Evolutionary conservation across 208 protist species (phyloP), one percentile per base, ranked within the genome.

Genomic region (Balamuthia mandrillaris): DNA sequence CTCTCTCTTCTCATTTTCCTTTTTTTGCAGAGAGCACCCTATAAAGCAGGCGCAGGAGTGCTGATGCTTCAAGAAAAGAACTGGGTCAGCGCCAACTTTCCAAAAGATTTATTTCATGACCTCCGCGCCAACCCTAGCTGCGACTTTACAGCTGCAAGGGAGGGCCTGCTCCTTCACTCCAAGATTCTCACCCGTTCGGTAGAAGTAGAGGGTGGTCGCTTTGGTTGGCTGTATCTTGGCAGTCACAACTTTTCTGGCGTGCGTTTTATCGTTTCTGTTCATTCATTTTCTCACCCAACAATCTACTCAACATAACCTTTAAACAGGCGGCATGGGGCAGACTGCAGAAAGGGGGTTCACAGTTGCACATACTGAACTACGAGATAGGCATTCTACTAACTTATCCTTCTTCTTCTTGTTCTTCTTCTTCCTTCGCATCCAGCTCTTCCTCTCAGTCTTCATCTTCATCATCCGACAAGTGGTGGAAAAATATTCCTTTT

Each of bases 311-410:
- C 24, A n/a, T 29, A 21, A 12, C 7, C 21, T 27, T 14, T 39
- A 63, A 61, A 75, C 49, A 68, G 83, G 51, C 70, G 3, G 85
- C 85, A 16, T 88, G 74, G 85, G 85, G 85, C 29, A 51, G 58
- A 0, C 45, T 79, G 14, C 85, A 88, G 78, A 88, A 88, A 14
- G 65, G 78, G 16, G 27, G 54, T 9, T 60, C 61, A 7, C 85
- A 88, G 54, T 10, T 88, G 16, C 33, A 61, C 39, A 85, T 88
- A 5, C 51, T 45, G 39, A 88, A 88, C 47, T 88, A 47, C 78
- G 85, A 88, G 68, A 88, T 78, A 24, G 85, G 85, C n/a, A 37
- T 88, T 27, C 14, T 88, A n/a, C n/a, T 88, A 0, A 14, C 58
- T 3, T 77, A 88, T 61, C 63, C 63, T 41, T 72, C n/a, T n/a